These are phyloP conservation scores for Huntiella savannae DNA, from an alignment of 2,329 filamentous ascomycete genomes.

Conservation along the genomic window DNA sequence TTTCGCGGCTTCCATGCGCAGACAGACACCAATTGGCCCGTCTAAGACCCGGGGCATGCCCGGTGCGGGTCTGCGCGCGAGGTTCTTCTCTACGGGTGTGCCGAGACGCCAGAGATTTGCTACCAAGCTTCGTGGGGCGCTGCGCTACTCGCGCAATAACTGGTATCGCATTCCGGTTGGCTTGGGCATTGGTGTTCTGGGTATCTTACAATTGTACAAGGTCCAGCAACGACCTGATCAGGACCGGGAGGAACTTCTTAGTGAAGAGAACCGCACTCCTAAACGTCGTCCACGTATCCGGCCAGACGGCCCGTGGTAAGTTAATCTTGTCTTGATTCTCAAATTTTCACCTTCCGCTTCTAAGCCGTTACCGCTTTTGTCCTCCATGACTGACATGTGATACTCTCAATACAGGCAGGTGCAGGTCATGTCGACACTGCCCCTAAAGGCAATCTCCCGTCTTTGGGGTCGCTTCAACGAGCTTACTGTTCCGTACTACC, in stretches of 20 bases:
- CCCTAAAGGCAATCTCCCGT: slow-evolving; percentile 74
- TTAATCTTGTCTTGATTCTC: slow-evolving; percentile 1
- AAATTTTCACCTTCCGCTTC: background rate
- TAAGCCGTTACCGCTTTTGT: background rate
- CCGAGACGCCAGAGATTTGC: slow-evolving; percentile 9
- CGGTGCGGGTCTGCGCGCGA: slow-evolving; percentile 2
- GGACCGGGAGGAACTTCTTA: slow-evolving; percentile 11
- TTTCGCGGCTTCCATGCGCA: slow-evolving; percentile 10
- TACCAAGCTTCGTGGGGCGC: slow-evolving; percentile 9
- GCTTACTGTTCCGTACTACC: slow-evolving; percentile 66
- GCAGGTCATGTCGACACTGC: slow-evolving; percentile 81
- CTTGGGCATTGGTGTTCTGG: slow-evolving; percentile 68
- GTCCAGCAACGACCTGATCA: slow-evolving; percentile 32
- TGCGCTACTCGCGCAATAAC: slow-evolving; percentile 21
- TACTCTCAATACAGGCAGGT: slow-evolving; percentile 43
- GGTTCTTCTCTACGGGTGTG: slow-evolving; percentile 8
- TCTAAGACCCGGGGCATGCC: slow-evolving; percentile 3
- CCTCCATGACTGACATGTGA: slow-evolving; percentile 9
- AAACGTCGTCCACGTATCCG: slow-evolving; percentile 44
- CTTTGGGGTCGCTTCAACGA: slow-evolving; percentile 88
- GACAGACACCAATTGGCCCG: background rate
- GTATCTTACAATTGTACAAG: slow-evolving; percentile 68
- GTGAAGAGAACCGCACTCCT: slow-evolving; percentile 16
- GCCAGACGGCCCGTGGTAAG: slow-evolving; percentile 67
- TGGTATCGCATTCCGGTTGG: slow-evolving; percentile 86